These are phyloP conservation scores for Aspergillus sp. DNA, from an alignment of 2,329 filamentous ascomycete species.

Conservation along the genomic window DNA sequence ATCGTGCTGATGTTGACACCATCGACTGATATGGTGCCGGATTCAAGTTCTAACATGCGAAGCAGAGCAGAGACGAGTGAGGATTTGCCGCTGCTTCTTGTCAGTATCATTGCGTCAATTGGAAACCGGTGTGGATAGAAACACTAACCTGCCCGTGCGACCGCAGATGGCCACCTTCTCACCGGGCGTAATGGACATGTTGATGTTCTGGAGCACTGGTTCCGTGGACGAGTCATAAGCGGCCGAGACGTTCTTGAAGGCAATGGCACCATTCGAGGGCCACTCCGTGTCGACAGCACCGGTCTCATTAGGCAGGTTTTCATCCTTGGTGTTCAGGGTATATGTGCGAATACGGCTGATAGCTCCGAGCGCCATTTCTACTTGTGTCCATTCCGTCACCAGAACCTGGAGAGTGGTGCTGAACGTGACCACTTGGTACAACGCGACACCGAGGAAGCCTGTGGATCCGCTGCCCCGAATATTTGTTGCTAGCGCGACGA, in stretches of 20 bases:
- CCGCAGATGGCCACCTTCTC: slow-evolving; percentile 38
- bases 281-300: slow-evolving; percentile 32
- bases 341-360: slow-evolving; percentile 50
- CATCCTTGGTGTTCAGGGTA: slow-evolving; percentile 35
- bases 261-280: slow-evolving; percentile 37
- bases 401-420: slow-evolving; percentile 45
- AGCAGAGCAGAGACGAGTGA: slow-evolving; percentile 37
- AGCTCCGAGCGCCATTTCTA: slow-evolving; percentile 53
- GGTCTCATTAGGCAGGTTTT: slow-evolving; percentile 38
- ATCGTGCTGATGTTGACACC: slow-evolving; percentile 34
- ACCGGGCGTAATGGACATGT: slow-evolving; percentile 36
- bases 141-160: slow-evolving; percentile 29
- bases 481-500: slow-evolving; percentile 44
- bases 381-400: slow-evolving; percentile 48
- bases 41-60: slow-evolving; percentile 35
- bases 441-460: slow-evolving; percentile 45
- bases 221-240: slow-evolving; percentile 33
- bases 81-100: slow-evolving; percentile 32
- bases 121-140: neutral
- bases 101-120: neutral
- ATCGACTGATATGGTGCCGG: slow-evolving; percentile 37
- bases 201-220: slow-evolving; percentile 40
- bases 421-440: slow-evolving; percentile 48
- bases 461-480: slow-evolving; percentile 37
- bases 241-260: slow-evolving; percentile 39